Base-by-base conservation (phyloP, 2,329 filamentous ascomycete genomes). In the Claviceps sp. region DNA sequence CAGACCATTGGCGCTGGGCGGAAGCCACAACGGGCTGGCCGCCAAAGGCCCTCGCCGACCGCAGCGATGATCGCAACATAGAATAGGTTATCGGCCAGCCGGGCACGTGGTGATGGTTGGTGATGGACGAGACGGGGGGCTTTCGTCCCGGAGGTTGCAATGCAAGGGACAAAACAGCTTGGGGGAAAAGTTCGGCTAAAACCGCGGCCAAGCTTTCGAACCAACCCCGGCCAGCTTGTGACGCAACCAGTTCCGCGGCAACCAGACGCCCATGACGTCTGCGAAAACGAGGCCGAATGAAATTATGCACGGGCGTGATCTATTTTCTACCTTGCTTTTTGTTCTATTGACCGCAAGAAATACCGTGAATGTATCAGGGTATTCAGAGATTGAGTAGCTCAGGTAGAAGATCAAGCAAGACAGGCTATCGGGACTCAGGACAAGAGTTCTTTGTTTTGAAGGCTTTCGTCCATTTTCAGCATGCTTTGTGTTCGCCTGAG, bases 41-140 rank as follows among this genome's bases (percentile, higher is more conserved):
- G 70, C 75, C 72, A 66, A 81, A 69, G 63, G 74, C 72, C 74
- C 74, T 79, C 65, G 76, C 76, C 67, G 80, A 81, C 72, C 75
- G 78, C 72, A 84, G 71, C 69, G 80, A 82, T 68, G 78, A 79
- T 73, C 80, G 81, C 77, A 84, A 76, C 81, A 84, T 84, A 73
- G 74, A 73, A 71, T 70, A 72, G 72, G 74, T 67, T 65, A 66
- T 68, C 69, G 67, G 67, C 70, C 66, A 65, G 63, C 64, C 60
- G 54, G 63, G 61, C 61, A 57, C 58, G 59, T 62, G 58, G 59
- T 55, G 57, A 60, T 66, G 61, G 60, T 63, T 36, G 59, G 61
- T 58, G 61, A 61, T 54, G 46, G 34, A 47, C 47, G 42, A 50
- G 52, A 34, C 30, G 30, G 30, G 30, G 30, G 30, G 9, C 30